Evolutionary conservation across 176 grass and related monocot species (phyloP).

Genomic region (Oryza nivara): DNA sequence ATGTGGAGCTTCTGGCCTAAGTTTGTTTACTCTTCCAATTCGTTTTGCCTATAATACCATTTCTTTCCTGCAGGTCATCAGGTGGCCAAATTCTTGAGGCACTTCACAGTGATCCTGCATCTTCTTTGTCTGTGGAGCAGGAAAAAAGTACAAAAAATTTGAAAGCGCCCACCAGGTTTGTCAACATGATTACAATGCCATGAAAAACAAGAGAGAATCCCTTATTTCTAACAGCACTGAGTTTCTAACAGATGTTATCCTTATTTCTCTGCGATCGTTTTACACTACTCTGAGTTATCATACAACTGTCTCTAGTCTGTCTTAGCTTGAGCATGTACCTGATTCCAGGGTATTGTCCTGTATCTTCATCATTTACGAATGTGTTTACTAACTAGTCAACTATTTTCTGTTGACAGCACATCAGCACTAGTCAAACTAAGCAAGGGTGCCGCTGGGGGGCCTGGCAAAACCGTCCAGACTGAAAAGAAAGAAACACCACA

Average conservation of each 20-base stretch:
- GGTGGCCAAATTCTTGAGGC: slow-evolving; percentile 92
- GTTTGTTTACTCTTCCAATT: slow-evolving; percentile 16
- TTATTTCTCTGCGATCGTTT: slow-evolving; percentile 43
- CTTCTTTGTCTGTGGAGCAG: slow-evolving; percentile 85
- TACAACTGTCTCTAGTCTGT: not conserved
- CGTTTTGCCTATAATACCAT: slow-evolving; percentile 58
- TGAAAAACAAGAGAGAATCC: slow-evolving; percentile 26
- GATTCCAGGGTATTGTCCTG: slow-evolving; percentile 24
- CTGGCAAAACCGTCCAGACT: slow-evolving; percentile 60
- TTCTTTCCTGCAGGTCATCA: slow-evolving; percentile 70
- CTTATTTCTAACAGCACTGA: slow-evolving; percentile 17
- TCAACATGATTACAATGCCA: slow-evolving; percentile 34
- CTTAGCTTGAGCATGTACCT: slow-evolving; percentile 41
- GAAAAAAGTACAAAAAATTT: slow-evolving; percentile 85
- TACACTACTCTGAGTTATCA: slow-evolving; percentile 30
- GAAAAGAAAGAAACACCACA: slow-evolving; percentile 99
- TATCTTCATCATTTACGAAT: slow-evolving; percentile 42
- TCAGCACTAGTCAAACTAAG: slow-evolving; percentile 88
- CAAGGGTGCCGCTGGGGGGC: slow-evolving; percentile 64
- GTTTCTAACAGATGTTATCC: slow-evolving; percentile 35
- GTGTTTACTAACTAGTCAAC: slow-evolving; percentile 8
- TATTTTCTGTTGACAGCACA: slow-evolving; percentile 57
- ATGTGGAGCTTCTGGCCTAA: slow-evolving; percentile 39
- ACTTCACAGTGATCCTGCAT: slow-evolving; percentile 97
- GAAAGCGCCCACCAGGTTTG: slow-evolving; percentile 78